These are phyloP conservation scores for Lichtheimia ornata DNA, from an alignment of 371 early-diverging fungal species.

Conservation along the genomic window DNA sequence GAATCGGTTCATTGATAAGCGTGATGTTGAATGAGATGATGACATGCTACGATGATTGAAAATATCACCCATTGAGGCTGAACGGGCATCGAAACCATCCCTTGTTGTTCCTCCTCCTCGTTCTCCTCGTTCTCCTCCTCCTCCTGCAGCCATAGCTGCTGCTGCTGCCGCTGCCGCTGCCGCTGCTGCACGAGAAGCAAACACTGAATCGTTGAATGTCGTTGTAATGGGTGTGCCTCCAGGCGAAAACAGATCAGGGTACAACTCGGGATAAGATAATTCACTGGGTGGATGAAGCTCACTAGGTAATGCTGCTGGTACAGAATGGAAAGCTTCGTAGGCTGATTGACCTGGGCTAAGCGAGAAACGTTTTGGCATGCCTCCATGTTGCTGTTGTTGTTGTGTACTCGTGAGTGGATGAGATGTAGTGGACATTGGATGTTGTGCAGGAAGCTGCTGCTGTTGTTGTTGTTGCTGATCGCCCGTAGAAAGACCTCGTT, in stretches of 20 bases:
- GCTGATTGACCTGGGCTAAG: conserved; percentile 43
- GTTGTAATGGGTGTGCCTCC: conserved; percentile 11
- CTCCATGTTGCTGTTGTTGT: neutral
- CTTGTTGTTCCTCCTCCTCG: neutral
- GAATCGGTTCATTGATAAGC: no score
- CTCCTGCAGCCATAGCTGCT: conserved; percentile 2
- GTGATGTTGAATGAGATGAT: conserved; percentile 2
- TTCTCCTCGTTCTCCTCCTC: neutral
- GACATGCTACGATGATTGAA: conserved; percentile 11
- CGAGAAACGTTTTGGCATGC: conserved; percentile 32
- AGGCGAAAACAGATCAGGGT: conserved; percentile 48
- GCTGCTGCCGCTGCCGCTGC: neutral
- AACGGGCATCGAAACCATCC: conserved; percentile 5
- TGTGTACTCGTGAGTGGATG: neutral
- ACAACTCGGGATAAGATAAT: conserved; percentile 44
- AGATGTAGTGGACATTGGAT: neutral
- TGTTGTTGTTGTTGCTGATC: conserved; percentile 1
- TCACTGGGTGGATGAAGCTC: conserved; percentile 51
- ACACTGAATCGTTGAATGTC: conserved; percentile 12
- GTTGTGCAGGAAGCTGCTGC: neutral
- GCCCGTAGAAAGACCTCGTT: conserved; percentile 18
- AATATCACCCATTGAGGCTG: conserved; percentile 14
- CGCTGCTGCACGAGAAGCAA: conserved; percentile 16
- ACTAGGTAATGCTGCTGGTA: conserved; percentile 48
- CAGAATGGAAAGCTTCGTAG: conserved; percentile 62